Evolutionary conservation across 2,329 filamentous ascomycete species (phyloP).

Genomic region (Myriosclerotinia scirpicola): DNA sequence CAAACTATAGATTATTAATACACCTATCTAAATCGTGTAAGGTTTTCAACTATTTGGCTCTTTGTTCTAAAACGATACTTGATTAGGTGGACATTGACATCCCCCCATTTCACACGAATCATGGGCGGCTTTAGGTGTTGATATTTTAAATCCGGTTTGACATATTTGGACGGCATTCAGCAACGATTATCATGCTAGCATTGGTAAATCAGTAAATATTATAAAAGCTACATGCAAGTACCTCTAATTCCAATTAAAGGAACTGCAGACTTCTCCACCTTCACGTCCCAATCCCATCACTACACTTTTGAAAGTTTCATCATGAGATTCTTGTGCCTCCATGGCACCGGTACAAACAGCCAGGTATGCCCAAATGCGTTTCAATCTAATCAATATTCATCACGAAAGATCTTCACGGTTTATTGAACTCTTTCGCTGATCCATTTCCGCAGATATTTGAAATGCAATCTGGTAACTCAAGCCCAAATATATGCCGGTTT

Average conservation of each 20-base stretch:
- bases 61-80: too few relatives aligned
- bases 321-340: conserved; percentile 15
- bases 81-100: too few relatives aligned
- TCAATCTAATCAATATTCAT: not conserved
- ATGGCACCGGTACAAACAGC: conserved; percentile 9
- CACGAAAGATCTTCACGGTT: not conserved
- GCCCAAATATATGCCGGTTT: not conserved
- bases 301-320: not conserved
- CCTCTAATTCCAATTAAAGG: not conserved
- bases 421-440: not conserved
- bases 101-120: too few relatives aligned
- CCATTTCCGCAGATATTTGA: not conserved
- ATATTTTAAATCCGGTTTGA: not conserved
- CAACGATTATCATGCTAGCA: not conserved
- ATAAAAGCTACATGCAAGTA: not conserved
- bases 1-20: too few relatives aligned
- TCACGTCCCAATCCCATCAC: not conserved
- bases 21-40: too few relatives aligned
- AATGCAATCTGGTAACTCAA: conserved; percentile 2
- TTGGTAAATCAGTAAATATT: not conserved
- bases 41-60: too few relatives aligned
- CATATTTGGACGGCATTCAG: not conserved
- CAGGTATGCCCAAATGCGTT: not conserved
- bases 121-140: not conserved
- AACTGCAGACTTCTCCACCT: not conserved